Percentiles rank a stretch among this genome's conserved stretches.
phyloP scores from a whole-genome alignment of 2,329 filamentous ascomycete genomes.

The Aspergillus sp. region DNA sequence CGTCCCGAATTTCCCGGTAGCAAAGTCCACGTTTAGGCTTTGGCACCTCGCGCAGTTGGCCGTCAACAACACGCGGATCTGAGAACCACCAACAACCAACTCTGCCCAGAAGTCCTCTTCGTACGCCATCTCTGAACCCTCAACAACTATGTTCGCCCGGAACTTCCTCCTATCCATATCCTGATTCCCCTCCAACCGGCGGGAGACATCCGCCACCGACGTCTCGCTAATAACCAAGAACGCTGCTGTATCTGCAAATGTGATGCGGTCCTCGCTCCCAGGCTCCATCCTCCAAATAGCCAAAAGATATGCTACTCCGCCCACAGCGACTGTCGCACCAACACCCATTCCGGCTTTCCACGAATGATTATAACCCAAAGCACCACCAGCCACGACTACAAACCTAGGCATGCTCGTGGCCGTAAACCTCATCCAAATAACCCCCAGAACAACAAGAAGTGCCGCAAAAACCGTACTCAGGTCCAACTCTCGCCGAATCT shows the following conservation, averaged over 20 bases:
- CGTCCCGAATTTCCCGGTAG: slow-evolving; percentile 58
- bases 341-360: neutral
- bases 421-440: neutral
- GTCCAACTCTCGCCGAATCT: neutral
- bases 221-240: slow-evolving; percentile 70
- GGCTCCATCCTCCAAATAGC: neutral
- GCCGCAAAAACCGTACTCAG: neutral
- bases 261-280: slow-evolving; percentile 25
- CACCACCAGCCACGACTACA: neutral
- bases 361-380: too few relatives aligned
- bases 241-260: slow-evolving; percentile 46
- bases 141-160: slow-evolving; percentile 70
- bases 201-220: slow-evolving; percentile 67
- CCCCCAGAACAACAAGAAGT: neutral
- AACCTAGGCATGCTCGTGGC: neutral
- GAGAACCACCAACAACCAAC: slow-evolving; percentile 45
- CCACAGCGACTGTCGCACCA: neutral
- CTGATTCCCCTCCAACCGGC: slow-evolving; percentile 51
- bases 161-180: slow-evolving; percentile 67
- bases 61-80: slow-evolving; percentile 56
- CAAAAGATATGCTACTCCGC: neutral
- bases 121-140: slow-evolving; percentile 56
- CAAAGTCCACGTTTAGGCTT: slow-evolving; percentile 71
- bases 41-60: slow-evolving; percentile 69
- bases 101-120: slow-evolving; percentile 74